phyloP scores from a whole-genome alignment of 1,284 basidiomycete species.

The Lentinula novae-zelandiae region DNA sequence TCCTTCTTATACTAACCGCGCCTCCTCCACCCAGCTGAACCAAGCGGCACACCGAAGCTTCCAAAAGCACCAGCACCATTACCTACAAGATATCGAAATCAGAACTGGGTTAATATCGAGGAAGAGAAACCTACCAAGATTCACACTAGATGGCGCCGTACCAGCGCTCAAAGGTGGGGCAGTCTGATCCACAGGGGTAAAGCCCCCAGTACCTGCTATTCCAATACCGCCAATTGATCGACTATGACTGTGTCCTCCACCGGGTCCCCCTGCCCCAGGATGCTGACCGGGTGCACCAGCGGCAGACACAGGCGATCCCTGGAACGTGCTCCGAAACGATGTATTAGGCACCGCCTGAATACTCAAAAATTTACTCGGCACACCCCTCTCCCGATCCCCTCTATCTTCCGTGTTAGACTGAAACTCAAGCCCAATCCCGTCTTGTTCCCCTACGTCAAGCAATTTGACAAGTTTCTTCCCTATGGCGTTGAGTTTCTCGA shows the following conservation, averaged over 20 bases:
- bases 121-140: too few species aligned
- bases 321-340: constrained; percentile 62
- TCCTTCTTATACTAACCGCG: background rate
- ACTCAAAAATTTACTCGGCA: constrained; percentile 75
- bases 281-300: background rate
- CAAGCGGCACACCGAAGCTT: constrained; percentile 44
- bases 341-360: constrained; percentile 67
- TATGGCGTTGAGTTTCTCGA: constrained; percentile 79
- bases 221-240: constrained; percentile 10
- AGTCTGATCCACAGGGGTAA: constrained; percentile 22
- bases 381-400: constrained; percentile 51
- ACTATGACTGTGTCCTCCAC: constrained; percentile 8
- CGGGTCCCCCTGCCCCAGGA: background rate
- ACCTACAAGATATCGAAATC: background rate
- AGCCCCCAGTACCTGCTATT: background rate
- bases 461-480: constrained; percentile 79
- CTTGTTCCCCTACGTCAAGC: constrained; percentile 75
- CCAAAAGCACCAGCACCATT: constrained; percentile 39
- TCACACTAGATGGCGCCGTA: background rate
- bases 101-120: background rate
- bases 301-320: constrained; percentile 10
- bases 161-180: constrained; percentile 23
- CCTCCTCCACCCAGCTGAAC: constrained; percentile 18
- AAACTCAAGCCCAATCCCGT: constrained; percentile 83
- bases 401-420: constrained; percentile 65